Percentiles rank a stretch among this genome's conserved stretches.
Conservation (phyloP, 2,329 filamentous ascomycete genomes). For the Neonectria ditissima region DNA sequence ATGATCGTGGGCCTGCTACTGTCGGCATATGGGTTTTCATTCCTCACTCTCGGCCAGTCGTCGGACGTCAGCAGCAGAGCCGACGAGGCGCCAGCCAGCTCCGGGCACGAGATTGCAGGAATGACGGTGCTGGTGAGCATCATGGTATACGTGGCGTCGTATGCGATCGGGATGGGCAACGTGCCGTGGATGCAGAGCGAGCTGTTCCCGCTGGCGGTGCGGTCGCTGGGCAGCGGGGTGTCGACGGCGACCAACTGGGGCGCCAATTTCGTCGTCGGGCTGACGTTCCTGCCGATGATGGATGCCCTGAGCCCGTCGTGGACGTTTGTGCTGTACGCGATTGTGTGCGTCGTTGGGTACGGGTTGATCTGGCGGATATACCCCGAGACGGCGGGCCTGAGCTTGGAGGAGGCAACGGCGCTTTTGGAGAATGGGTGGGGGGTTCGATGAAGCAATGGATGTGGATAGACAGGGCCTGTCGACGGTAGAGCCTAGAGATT, state of each 20-base stretch:
- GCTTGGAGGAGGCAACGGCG: constrained; percentile 81
- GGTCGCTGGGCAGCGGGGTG: constrained; percentile 77
- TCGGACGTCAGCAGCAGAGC: constrained; percentile 33
- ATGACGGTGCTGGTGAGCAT: constrained; percentile 78
- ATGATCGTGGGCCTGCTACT: constrained; percentile 81
- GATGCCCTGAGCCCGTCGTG: constrained; percentile 76
- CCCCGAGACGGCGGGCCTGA: constrained; percentile 86
- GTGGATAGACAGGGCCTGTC: constrained; percentile 4
- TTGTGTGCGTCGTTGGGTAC: constrained; percentile 77
- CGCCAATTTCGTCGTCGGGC: constrained; percentile 85
- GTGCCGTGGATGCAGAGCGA: constrained; percentile 98
- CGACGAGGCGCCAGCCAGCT: constrained; percentile 24
- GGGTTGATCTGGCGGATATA: constrained; percentile 78
- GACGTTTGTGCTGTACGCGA: constrained; percentile 86
- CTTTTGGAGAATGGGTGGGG: constrained; percentile 81
- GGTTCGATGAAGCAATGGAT: constrained; percentile 57
- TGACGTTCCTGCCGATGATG: constrained; percentile 92
- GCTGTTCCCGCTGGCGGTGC: constrained; percentile 82
- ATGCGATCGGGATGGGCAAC: constrained; percentile 88
- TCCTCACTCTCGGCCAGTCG: constrained; percentile 61
- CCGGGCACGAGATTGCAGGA: constrained; percentile 53
- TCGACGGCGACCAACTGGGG: constrained; percentile 88
- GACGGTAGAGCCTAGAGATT: constrained; percentile 8
- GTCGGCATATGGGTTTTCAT: constrained; percentile 79
- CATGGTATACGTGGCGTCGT: constrained; percentile 85